Evolutionary conservation across 2,329 filamentous ascomycete species (phyloP), one percentile per base, ranked within the genome.

Genomic region (Beauveria australis): DNA sequence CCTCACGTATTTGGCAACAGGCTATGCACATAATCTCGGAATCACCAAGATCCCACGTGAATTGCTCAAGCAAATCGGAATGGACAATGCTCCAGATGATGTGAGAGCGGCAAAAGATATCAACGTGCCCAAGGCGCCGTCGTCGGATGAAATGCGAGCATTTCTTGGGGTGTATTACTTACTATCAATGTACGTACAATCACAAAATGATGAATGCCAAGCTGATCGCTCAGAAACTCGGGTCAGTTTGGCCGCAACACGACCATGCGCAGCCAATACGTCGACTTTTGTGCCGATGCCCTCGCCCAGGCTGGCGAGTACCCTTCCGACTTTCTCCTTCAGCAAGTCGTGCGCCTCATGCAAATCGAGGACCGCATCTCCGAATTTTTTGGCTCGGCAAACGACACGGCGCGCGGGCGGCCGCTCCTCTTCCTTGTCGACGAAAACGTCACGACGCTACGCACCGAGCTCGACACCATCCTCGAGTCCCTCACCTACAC

Each of bases 21-120:
- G 75, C 22, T 74, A 75, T 60, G 75, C 74, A 5, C 74, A 78
- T 48, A 76, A 71, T 49, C 69, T 78, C 6, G 72, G 72, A 2
- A 71, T 78, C 16, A 69, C 67, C 1, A 67, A 66, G 47, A 63
- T 64, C 1, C 60, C 63, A 9, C 54, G 58, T 22, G 47, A 60
- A 18, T 22, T 63, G 5, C 37, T 59, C 5, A 52, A 63, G 33
- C 59, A 64, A 48, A 63, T 62, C 1, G 62, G 59, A 24, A 62
- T 60, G 47, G 62, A 54, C 10, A 47, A 56, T 14, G 40, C 55
- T 7, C 59, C 51, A 3, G 62, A 65, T 30, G 62, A 63, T 19
- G 47, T 62, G 3, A 61, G 57, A 18, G 63, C 67, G 18, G 60
- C 53, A 18, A 64, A 61, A 51, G 62, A 58, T 19, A 66, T 67